Base-by-base conservation (phyloP, 2,329 filamentous ascomycete species). In the Verruconis gallopava region DNA sequence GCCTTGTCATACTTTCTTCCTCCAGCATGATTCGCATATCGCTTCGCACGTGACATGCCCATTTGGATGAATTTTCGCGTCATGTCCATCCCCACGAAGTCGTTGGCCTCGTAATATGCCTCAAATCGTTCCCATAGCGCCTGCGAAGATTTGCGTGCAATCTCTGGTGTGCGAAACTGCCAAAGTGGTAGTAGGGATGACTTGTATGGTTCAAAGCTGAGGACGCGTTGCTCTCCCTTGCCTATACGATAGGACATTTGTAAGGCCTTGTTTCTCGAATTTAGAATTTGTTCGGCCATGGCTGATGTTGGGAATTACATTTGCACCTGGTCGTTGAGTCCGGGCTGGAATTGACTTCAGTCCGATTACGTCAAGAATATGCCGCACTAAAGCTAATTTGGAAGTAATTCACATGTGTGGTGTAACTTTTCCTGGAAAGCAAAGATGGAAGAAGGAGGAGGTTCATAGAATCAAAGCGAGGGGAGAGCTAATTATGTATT, bases 21-120 rank as follows among this genome's bases (percentile, higher is more conserved):
- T 0, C 72, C 64, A n/a, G 55, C 54, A 44, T 66, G 61, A 46
- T 77, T 77, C 13, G 72, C 72, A 57, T 77, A 77, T 45, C 73
- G 55, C 49, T 69, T 73, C 2, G 73, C 68, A 13, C 75, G 56
- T 15, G 75, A 79, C 72, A 77, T 77, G 2, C 75, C 66, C 75
- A 79, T 79, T 54, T 79, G 73, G 4, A 79, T 64, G 49, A 77
- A 79, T 50, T 79, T 79, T 19, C 74, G 61, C 14, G 66, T 58
- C 74, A 79, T 79, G 44, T 79, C 75, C 62, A 76, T 76, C 9
- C 76, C 75, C 1, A 79, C 71, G 43, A 79, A 75, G 52, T 79
- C 75, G 3, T 58, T 59, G 4, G 61, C 50, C 1, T 53, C 51
- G n/a, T 70, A 60, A 50, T 75, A 79, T 6, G 60, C 57, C 12